These are phyloP conservation scores for Solanum hybrid DNA, from an alignment of 305 asterid species.

Conservation along the genomic window DNA sequence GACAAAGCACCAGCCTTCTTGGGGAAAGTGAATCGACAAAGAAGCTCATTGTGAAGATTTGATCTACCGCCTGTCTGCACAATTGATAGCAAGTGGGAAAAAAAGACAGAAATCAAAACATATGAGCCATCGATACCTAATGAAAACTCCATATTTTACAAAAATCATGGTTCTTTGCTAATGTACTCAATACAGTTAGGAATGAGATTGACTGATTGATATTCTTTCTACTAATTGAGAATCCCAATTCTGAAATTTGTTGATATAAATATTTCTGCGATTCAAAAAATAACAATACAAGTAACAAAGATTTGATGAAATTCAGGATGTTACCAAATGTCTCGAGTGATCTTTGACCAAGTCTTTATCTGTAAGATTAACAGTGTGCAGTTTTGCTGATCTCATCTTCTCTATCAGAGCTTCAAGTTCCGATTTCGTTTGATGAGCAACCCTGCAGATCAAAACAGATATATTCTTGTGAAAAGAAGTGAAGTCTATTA, in stretches of 20 bases:
- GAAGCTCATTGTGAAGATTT: slow-evolving; percentile 55
- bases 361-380: slow-evolving; percentile 70
- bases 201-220: background rate
- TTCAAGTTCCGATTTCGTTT: slow-evolving; percentile 52
- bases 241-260: background rate
- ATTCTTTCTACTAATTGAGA: background rate
- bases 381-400: slow-evolving; percentile 45
- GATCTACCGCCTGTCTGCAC: slow-evolving; percentile 81
- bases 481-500: background rate
- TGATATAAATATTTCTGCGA: background rate
- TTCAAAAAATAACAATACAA: background rate
- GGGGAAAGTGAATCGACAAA: slow-evolving; percentile 79
- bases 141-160: background rate
- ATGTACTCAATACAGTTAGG: background rate
- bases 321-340: slow-evolving; percentile 51
- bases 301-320: background rate
- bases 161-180: background rate
- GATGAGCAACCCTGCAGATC: slow-evolving; percentile 70
- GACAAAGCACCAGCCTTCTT: slow-evolving; percentile 77
- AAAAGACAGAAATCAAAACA: background rate
- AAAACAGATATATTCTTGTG: background rate
- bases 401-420: slow-evolving; percentile 58
- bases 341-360: slow-evolving; percentile 88
- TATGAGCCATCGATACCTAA: background rate
- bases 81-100: background rate